phyloP scores from a whole-genome alignment of 2,329 filamentous ascomycete species.

The Apiospora aurea region DNA sequence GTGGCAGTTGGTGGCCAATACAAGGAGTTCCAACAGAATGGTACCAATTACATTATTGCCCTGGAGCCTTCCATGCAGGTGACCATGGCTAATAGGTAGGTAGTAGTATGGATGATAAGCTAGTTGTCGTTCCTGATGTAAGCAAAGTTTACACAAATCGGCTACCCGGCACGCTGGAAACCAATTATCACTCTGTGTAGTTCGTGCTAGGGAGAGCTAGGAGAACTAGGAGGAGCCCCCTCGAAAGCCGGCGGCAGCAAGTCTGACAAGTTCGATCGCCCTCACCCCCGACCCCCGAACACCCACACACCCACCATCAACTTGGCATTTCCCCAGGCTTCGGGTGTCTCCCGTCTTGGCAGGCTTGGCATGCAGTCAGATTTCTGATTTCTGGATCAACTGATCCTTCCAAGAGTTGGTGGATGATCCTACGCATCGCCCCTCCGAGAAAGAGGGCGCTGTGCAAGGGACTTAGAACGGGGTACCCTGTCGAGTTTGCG shows the following conservation, averaged over 20 bases:
- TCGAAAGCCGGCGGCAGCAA: background rate
- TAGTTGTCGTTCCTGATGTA: background rate
- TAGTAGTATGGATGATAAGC: too few species aligned
- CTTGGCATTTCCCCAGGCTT: conserved; percentile 11
- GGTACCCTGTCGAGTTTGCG: too few species aligned
- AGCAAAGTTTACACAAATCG: background rate
- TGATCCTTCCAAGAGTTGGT: background rate
- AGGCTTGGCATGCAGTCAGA: background rate
- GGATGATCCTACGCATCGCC: background rate
- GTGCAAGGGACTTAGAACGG: background rate
- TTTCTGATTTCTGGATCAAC: background rate
- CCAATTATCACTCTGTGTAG: background rate
- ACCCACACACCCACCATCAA: background rate
- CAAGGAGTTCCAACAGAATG: background rate
- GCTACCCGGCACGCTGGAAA: conserved; percentile 12
- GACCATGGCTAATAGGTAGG: too few species aligned
- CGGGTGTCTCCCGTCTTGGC: conserved; percentile 4
- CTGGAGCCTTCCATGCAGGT: background rate
- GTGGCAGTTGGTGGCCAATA: background rate
- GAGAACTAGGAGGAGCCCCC: background rate
- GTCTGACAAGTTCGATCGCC: background rate
- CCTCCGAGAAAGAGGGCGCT: background rate
- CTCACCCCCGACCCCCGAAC: too few species aligned
- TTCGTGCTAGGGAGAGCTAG: background rate
- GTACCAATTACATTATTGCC: background rate